Base-by-base conservation (phyloP, 1,139 yeast genomes). In the Yamadazyma aaseri region DNA sequence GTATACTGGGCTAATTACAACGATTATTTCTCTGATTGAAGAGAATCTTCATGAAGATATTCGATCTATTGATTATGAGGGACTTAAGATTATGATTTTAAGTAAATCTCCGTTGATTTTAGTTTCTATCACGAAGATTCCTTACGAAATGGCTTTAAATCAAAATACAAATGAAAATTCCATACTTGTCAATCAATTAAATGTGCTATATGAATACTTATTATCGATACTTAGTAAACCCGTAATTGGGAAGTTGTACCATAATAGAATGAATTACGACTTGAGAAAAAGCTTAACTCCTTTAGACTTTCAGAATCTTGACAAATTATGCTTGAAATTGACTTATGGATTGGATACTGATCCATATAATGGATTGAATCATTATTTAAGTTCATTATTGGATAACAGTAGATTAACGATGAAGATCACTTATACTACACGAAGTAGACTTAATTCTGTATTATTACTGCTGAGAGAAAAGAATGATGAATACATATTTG, bases 181-280 rank as follows among this genome's bases (percentile, higher is more conserved):
- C 10, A 39, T 58, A 10, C 51, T 89, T 29, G 55, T 70, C 20
- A 73, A 76, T 18, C 97, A 92, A 50, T 65, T 92, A 35, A 80
- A 79, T 33, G 70, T 82, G n/a, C 52, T 92, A 17, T 83, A 89
- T 58, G 78, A 84, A 33, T 94, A 86, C 52, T 57, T 92, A n/a
- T 55, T 90, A 12, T 79, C 95, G 0, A 83, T 94, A 0, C 60
- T 92, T 32, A 85, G 96, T 6, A 79, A 80, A 49, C 81, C 89
- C 1, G 82, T 84, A 39, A 77, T 92, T 25, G 65, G 73, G 11
- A 77, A 79, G 44, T 79, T 83, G 29, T 90, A 86, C 53, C 67
- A 70, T 34, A 76, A 78, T 44, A 67, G 95, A 39, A 82, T 84
- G 53, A 86, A 86, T 50, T 89, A 85, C 50, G 97, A 92, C 52